Evolutionary conservation across 805 yeast species (phyloP).

Genomic region (Kodamaea sagamina): DNA sequence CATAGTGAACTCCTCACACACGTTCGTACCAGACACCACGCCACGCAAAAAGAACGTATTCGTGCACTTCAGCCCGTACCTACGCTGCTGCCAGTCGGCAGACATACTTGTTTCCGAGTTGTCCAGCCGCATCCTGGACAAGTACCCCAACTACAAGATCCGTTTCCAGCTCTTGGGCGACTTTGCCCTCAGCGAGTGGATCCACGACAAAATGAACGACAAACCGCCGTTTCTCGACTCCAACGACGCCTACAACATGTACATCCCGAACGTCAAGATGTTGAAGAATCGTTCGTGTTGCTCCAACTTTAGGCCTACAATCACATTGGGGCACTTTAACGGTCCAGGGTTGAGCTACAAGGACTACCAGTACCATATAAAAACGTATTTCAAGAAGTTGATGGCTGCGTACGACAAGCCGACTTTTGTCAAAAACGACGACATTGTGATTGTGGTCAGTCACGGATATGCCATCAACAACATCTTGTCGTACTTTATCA

Average conservation of each 20-base stretch:
- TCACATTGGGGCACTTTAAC: slow-evolving; percentile 44
- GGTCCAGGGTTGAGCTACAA: slow-evolving; percentile 42
- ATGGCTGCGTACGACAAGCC: slow-evolving; percentile 46
- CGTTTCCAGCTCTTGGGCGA: slow-evolving; percentile 44
- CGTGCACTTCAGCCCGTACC: slow-evolving; percentile 45
- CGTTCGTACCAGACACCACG: too few relatives aligned
- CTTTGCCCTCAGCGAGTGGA: slow-evolving; percentile 48
- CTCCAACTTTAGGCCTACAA: slow-evolving; percentile 45
- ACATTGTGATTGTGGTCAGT: slow-evolving; percentile 39
- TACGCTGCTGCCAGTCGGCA: slow-evolving; percentile 47
- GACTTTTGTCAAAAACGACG: slow-evolving; percentile 30
- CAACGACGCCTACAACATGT: slow-evolving; percentile 48
- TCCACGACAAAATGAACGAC: slow-evolving; percentile 44
- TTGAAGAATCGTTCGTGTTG: slow-evolving; percentile 34
- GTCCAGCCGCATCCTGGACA: slow-evolving; percentile 22
- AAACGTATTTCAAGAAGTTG: slow-evolving; percentile 41
- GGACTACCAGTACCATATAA: slow-evolving; percentile 41
- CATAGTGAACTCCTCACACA: slow-evolving; percentile 25
- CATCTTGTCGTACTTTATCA: slow-evolving; percentile 41
- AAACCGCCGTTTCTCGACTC: slow-evolving; percentile 46
- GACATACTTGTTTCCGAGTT: slow-evolving; percentile 38
- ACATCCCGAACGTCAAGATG: slow-evolving; percentile 42
- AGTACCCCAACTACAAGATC: slow-evolving; percentile 32
- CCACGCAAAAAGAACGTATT: slow-evolving; percentile 34
- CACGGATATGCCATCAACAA: slow-evolving; percentile 46